Conservation (phyloP, 148 eudicot species). For the Amaranthus palmeri region DNA sequence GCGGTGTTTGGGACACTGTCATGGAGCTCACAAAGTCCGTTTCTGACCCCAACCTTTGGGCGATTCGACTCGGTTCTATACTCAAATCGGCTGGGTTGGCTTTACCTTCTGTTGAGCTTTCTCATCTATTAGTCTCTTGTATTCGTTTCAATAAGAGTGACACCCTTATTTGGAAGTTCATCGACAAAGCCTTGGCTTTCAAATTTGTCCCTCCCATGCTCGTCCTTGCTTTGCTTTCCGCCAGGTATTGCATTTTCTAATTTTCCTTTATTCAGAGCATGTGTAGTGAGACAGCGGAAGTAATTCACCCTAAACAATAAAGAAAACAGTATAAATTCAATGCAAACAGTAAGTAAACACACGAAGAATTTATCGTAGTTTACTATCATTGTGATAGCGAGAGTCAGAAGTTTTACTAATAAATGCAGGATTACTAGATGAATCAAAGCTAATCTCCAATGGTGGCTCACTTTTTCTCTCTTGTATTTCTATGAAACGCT, state of each 20-base stretch:
- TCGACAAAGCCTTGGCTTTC: constrained; percentile 50
- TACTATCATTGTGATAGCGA: too few relatives aligned
- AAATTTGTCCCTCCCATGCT: constrained; percentile 51
- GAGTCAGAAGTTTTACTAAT: too few relatives aligned
- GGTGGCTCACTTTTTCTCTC: too few relatives aligned
- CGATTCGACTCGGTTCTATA: constrained; percentile 47
- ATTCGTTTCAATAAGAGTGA: constrained; percentile 53
- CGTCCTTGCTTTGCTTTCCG: constrained; percentile 51
- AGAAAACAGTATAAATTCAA: too few relatives aligned
- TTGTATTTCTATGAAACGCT: too few relatives aligned
- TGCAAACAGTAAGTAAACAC: too few relatives aligned
- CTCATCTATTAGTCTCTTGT: constrained; percentile 43
- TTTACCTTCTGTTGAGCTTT: constrained; percentile 47
- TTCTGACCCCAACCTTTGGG: constrained; percentile 57
- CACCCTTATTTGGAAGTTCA: constrained; percentile 64
- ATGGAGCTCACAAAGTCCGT: constrained; percentile 46
- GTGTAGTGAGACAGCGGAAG: too few relatives aligned
- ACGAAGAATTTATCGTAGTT: too few relatives aligned
- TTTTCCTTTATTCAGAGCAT: too few relatives aligned
- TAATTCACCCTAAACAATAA: too few relatives aligned
- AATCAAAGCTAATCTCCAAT: too few relatives aligned
- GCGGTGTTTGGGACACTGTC: constrained; percentile 40
- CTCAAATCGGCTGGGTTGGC: constrained; percentile 50
- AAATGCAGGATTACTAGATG: too few relatives aligned
- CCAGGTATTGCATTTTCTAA: constrained; percentile 26